Conservation (phyloP, 2,329 filamentous ascomycete genomes). For the Aspergillus quadricinctus region DNA sequence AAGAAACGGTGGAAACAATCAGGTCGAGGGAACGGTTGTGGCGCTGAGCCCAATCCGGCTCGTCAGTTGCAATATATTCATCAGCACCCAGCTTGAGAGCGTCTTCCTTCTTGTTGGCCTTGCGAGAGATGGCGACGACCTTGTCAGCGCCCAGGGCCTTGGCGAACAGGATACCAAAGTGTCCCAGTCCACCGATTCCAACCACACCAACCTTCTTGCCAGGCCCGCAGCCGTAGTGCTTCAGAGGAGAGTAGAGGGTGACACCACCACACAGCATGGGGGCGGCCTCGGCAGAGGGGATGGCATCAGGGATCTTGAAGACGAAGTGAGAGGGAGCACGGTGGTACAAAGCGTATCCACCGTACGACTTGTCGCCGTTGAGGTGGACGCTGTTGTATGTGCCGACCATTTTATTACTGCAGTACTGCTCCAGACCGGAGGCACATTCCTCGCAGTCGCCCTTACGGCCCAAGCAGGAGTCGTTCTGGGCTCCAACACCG, state of each 20-base stretch:
- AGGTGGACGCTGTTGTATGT: slow-evolving; percentile 27
- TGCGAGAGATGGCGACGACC: slow-evolving; percentile 53
- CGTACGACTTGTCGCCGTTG: slow-evolving; percentile 60
- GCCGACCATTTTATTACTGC: slow-evolving; percentile 19
- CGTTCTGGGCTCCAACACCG: slow-evolving; percentile 58
- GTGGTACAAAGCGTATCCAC: slow-evolving; percentile 59
- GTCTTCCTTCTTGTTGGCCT: slow-evolving; percentile 48
- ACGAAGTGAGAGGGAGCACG: slow-evolving; percentile 56
- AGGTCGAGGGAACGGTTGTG: slow-evolving; percentile 49
- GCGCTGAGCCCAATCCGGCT: slow-evolving; percentile 48
- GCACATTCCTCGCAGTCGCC: slow-evolving; percentile 51
- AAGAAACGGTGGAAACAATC: slow-evolving; percentile 54
- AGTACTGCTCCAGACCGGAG: slow-evolving; percentile 34
- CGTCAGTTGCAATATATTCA: slow-evolving; percentile 53
- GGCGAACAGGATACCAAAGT: slow-evolving; percentile 16
- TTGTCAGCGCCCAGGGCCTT: slow-evolving; percentile 39
- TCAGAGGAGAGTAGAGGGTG: slow-evolving; percentile 14
- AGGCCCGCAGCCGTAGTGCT: slow-evolving; percentile 12
- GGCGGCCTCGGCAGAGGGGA: slow-evolving; percentile 12
- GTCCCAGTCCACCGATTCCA: slow-evolving; percentile 11
- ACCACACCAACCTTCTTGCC: slow-evolving; percentile 14
- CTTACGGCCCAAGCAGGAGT: slow-evolving; percentile 46
- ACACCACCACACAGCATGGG: slow-evolving; percentile 18
- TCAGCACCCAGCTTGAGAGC: slow-evolving; percentile 53
- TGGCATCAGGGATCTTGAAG: slow-evolving; percentile 38